Evolutionary conservation across 148 eudicot species (phyloP).

Genomic region (Drosera capensis): DNA sequence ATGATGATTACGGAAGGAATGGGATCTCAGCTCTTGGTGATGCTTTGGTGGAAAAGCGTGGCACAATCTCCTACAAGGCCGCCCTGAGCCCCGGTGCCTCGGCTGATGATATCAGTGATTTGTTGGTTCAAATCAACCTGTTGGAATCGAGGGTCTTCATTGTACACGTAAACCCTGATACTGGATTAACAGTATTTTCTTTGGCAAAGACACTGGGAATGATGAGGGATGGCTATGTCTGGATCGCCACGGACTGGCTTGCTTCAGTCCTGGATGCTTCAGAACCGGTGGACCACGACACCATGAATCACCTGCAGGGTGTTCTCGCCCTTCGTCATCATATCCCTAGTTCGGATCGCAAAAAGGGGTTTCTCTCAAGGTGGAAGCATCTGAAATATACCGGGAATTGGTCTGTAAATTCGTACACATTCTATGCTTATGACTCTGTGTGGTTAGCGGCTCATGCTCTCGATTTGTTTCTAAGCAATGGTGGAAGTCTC

Average conservation of each 20-base stretch:
- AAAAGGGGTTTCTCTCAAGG: slow-evolving; percentile 22
- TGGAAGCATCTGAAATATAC: slow-evolving; percentile 41
- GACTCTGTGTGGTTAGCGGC: slow-evolving; percentile 83
- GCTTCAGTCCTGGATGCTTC: slow-evolving; percentile 47
- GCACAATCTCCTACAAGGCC: slow-evolving; percentile 70
- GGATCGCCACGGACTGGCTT: slow-evolving; percentile 97
- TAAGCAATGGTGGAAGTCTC: slow-evolving; percentile 37
- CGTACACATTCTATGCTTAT: slow-evolving; percentile 78
- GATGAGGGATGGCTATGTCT: slow-evolving; percentile 67
- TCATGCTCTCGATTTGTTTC: slow-evolving; percentile 46
- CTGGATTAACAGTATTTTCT: slow-evolving; percentile 49
- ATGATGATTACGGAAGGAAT: slow-evolving; percentile 71
- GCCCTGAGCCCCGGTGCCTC: slow-evolving; percentile 50
- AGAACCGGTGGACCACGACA: slow-evolving; percentile 15
- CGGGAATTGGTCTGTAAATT: slow-evolving; percentile 31
- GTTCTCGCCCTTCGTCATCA: slow-evolving; percentile 67
- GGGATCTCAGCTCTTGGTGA: slow-evolving; percentile 48
- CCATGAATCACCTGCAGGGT: slow-evolving; percentile 47
- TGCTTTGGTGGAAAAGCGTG: slow-evolving; percentile 40
- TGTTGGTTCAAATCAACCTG: slow-evolving; percentile 45
- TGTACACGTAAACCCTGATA: slow-evolving; percentile 83
- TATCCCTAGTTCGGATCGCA: slow-evolving; percentile 42
- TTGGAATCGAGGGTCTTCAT: slow-evolving; percentile 72
- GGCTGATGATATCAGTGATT: slow-evolving; percentile 22
- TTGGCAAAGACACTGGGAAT: slow-evolving; percentile 58